These are phyloP conservation scores for Cercospora brassicicola DNA, from an alignment of 2,329 filamentous ascomycete genomes.

Conservation along the genomic window DNA sequence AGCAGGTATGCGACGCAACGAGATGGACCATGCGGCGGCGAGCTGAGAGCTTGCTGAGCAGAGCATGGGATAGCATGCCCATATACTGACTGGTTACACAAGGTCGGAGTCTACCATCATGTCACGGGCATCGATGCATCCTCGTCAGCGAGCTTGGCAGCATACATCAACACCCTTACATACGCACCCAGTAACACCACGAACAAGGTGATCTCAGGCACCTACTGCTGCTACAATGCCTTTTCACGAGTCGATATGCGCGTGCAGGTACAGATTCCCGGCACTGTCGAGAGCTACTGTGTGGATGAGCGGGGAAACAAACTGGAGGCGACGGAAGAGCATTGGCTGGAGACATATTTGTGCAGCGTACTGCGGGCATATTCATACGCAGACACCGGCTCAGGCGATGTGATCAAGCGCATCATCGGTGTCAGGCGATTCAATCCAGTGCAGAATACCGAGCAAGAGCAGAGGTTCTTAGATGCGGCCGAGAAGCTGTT, in stretches of 20 bases:
- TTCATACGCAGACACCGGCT: conserved; percentile 93
- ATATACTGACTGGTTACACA: neutral
- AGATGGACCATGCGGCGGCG: neutral
- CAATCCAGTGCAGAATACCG: conserved; percentile 97
- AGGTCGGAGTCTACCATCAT: conserved; percentile 96
- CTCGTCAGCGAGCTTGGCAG: conserved; percentile 91
- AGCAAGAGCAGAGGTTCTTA: conserved; percentile 93
- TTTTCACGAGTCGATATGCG: conserved; percentile 98
- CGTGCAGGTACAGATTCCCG: conserved; percentile 94
- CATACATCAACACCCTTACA: conserved; percentile 97
- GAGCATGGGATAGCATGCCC: neutral
- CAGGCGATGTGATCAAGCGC: conserved; percentile 90
- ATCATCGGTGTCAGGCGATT: conserved; percentile 96
- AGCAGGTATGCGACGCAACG: conserved; percentile 49
- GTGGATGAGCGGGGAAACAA: conserved; percentile 96
- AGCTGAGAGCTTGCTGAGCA: neutral
- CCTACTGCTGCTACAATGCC: conserved; percentile 99
- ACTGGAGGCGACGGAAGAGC: conserved; percentile 83
- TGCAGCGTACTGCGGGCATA: conserved; percentile 93
- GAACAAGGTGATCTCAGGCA: conserved; percentile 86
- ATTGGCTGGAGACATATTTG: conserved; percentile 97
- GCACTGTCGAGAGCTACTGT: conserved; percentile 94
- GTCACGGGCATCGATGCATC: conserved; percentile 96
- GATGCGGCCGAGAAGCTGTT: conserved; percentile 93
- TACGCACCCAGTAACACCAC: conserved; percentile 82